Conservation (phyloP, 2,329 filamentous ascomycete genomes). For the Monilinia vaccinii-corymbosi region DNA sequence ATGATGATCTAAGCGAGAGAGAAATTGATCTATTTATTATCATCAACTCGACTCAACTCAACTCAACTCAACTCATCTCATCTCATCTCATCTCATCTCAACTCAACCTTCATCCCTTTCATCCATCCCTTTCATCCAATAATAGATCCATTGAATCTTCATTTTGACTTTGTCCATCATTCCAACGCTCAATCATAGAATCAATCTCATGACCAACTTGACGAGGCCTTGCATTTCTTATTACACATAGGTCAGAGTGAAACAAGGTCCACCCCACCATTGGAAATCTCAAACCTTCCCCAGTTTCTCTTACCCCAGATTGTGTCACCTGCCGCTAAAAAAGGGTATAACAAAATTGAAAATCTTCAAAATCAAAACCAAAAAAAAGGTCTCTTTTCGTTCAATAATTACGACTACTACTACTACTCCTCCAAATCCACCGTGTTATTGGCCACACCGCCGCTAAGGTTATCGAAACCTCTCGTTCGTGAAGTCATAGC, state of each 20-base stretch:
- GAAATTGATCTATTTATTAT: not conserved
- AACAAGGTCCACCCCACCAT: conserved; percentile 2
- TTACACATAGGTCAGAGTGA: conserved; percentile 16
- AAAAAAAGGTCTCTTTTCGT: not conserved
- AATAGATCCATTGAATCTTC: too few species aligned
- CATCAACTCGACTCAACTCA: not conserved
- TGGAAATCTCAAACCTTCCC: not conserved
- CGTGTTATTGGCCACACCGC: conserved; percentile 3
- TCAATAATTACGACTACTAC: not conserved
- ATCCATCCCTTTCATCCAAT: too few species aligned
- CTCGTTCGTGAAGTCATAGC: conserved; percentile 1
- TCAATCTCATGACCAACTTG: conserved; percentile 26
- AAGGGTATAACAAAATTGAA: too few species aligned
- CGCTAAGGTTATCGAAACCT: not conserved
- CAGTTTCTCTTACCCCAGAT: conserved; percentile 20
- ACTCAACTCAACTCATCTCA: not conserved
- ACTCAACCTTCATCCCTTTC: not conserved
- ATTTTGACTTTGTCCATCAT: conserved; percentile 7
- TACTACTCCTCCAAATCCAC: too few species aligned
- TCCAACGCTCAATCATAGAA: not conserved
- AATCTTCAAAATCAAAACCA: too few species aligned
- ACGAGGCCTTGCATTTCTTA: conserved; percentile 20
- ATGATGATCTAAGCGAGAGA: not conserved
- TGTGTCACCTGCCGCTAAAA: conserved; percentile 18
- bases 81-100: too few species aligned